Evolutionary conservation across 192 early-diverging fungal genomes (phyloP).

Genomic region (Entrophospora sp.): DNA sequence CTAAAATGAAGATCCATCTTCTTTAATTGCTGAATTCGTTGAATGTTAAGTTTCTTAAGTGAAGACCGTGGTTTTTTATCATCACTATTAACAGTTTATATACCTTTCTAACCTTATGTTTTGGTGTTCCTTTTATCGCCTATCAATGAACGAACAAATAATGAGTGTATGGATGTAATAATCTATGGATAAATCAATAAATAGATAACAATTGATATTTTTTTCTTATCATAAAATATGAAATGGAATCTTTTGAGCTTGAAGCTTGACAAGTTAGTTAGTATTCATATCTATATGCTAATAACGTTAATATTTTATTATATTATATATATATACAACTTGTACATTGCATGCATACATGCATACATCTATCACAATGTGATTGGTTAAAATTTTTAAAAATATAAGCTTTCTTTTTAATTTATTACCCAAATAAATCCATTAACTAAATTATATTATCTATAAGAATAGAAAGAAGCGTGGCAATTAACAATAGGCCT

Average conservation of each 20-base stretch:
- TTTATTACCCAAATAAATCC: no score
- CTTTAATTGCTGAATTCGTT: slow-evolving; percentile 86
- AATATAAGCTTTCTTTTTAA: no score
- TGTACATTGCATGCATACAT: no score
- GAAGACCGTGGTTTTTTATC: slow-evolving; percentile 90
- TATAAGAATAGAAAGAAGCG: slow-evolving; percentile 95
- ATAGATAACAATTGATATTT: no score
- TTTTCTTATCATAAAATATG: background rate
- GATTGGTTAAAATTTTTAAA: no score
- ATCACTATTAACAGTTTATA: slow-evolving; percentile 57
- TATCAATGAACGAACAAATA: background rate
- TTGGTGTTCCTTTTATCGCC: slow-evolving; percentile 83
- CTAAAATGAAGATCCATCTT: slow-evolving; percentile 86
- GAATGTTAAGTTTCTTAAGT: slow-evolving; percentile 86
- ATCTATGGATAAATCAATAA: no score
- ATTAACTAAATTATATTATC: no score
- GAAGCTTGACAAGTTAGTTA: slow-evolving; percentile 93
- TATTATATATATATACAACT: no score
- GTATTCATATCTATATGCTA: slow-evolving; percentile 65
- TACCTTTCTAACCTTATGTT: slow-evolving; percentile 77
- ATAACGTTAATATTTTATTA: no score
- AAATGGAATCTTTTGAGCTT: slow-evolving; percentile 42
- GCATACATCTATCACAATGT: no score
- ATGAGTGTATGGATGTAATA: background rate
- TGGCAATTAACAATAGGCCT: slow-evolving; percentile 67